Evolutionary conservation across 2,329 filamentous ascomycete species (phyloP).

Genomic region (Pseudocercospora macadamiae): DNA sequence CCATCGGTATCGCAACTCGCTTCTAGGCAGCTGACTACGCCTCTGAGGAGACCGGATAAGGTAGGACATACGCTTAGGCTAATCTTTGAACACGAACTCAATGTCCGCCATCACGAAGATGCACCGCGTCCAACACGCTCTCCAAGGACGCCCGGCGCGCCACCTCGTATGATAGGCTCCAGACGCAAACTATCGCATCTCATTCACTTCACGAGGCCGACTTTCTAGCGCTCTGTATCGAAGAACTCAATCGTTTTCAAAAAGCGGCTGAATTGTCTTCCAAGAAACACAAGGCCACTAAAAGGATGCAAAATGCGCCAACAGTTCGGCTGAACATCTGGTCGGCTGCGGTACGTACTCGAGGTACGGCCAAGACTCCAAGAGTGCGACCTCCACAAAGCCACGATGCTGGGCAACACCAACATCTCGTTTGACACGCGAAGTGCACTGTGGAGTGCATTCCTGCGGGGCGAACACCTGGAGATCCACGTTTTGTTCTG

Average conservation of each 20-base stretch:
- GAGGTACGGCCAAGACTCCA: not conserved
- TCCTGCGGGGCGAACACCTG: constrained; percentile 8
- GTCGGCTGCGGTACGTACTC: not conserved
- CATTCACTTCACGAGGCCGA: not conserved
- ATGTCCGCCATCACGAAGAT: not conserved
- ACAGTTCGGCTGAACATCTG: not conserved
- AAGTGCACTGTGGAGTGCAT: constrained; percentile 2
- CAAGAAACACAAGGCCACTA: not conserved
- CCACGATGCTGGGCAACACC: not conserved
- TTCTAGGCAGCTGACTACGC: too few species aligned
- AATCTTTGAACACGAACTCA: not conserved
- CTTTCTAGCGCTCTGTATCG: not conserved
- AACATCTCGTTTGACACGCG: not conserved
- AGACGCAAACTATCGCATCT: too few species aligned
- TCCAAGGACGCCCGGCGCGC: not conserved
- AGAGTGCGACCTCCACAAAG: not conserved
- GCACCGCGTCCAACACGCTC: not conserved
- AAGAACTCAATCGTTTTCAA: not conserved
- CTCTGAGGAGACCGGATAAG: not conserved
- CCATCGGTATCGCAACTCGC: too few species aligned
- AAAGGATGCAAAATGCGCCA: not conserved
- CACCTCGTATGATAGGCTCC: too few species aligned
- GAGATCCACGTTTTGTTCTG: constrained; percentile 11
- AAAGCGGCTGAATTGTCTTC: not conserved
- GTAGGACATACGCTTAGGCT: not conserved